phyloP scores from a whole-genome alignment of 1,139 yeast genomes.

The Candida tetrigidarum region DNA sequence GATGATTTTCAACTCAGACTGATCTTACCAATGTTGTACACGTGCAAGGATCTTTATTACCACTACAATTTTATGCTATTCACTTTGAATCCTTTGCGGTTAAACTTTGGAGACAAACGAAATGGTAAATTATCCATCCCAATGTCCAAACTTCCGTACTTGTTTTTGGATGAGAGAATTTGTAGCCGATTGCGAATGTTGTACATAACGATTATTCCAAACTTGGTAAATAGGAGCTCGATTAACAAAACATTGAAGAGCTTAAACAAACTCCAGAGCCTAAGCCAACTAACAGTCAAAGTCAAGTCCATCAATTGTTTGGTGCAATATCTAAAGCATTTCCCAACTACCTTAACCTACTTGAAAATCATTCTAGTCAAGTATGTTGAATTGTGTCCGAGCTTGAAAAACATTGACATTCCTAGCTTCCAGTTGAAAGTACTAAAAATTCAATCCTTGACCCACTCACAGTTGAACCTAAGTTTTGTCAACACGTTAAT shows the following conservation, averaged over 20 bases:
- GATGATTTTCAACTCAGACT: conserved; percentile 4
- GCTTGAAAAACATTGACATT: background rate
- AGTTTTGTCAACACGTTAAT: background rate
- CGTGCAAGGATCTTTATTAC: conserved; percentile 20
- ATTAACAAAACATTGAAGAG: background rate
- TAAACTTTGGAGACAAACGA: conserved; percentile 3
- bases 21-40: conserved; percentile 17
- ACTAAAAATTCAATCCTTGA: conserved; percentile 11
- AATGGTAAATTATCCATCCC: background rate
- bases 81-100: conserved; percentile 17
- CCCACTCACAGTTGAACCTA: conserved; percentile 4
- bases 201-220: background rate
- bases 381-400: conserved; percentile 1
- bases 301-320: conserved; percentile 4
- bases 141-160: background rate
- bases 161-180: background rate
- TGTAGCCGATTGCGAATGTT: background rate
- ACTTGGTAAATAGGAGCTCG: background rate
- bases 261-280: conserved; percentile 5
- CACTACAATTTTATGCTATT: conserved; percentile 18
- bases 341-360: conserved; percentile 13
- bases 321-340: conserved; percentile 1
- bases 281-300: conserved; percentile 5
- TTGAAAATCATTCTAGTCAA: conserved; percentile 11
- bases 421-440: conserved; percentile 8